A percentile compares a stretch with the other conserved stretches of the same genome.
Evolutionary conservation across 768 basidiomycete species (phyloP).

Genomic region (Russula vinacea): DNA sequence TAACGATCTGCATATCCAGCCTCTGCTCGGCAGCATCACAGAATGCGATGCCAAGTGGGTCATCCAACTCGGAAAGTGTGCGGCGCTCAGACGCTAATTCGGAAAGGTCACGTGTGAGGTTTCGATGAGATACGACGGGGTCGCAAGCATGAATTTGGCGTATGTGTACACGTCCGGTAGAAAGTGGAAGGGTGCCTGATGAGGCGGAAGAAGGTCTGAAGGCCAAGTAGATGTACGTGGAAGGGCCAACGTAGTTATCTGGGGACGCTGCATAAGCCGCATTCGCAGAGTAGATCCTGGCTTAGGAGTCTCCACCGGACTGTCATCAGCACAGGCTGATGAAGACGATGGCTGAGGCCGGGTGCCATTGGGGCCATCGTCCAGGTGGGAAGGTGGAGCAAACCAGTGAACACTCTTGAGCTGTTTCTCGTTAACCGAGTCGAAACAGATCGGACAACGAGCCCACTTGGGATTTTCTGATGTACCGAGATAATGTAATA

Average conservation of each 20-base stretch:
- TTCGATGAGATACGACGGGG: slow-evolving; percentile 77
- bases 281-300: slow-evolving; percentile 67
- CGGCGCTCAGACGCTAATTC: slow-evolving; percentile 71
- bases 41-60: slow-evolving; percentile 75
- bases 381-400: slow-evolving; percentile 46
- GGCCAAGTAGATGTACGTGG: slow-evolving; percentile 93
- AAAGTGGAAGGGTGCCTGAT: slow-evolving; percentile 95
- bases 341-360: slow-evolving; percentile 47
- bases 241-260: slow-evolving; percentile 91
- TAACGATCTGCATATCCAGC: slow-evolving; percentile 74
- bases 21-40: slow-evolving; percentile 75
- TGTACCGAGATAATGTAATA: slow-evolving; percentile 82
- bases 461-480: slow-evolving; percentile 84
- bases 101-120: slow-evolving; percentile 69
- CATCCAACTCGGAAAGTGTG: slow-evolving; percentile 60
- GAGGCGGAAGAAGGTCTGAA: slow-evolving; percentile 84
- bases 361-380: slow-evolving; percentile 39
- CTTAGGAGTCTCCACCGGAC: slow-evolving; percentile 43
- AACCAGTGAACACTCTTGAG: slow-evolving; percentile 94
- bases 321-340: slow-evolving; percentile 41
- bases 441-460: slow-evolving; percentile 94
- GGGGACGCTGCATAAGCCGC: slow-evolving; percentile 89
- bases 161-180: slow-evolving; percentile 85
- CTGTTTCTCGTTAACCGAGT: slow-evolving; percentile 85
- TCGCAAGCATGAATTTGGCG: slow-evolving; percentile 95